Percentiles rank a stretch among this genome's conserved stretches.
Conservation (phyloP, 768 basidiomycete species). For the Lentinula edodes region DNA sequence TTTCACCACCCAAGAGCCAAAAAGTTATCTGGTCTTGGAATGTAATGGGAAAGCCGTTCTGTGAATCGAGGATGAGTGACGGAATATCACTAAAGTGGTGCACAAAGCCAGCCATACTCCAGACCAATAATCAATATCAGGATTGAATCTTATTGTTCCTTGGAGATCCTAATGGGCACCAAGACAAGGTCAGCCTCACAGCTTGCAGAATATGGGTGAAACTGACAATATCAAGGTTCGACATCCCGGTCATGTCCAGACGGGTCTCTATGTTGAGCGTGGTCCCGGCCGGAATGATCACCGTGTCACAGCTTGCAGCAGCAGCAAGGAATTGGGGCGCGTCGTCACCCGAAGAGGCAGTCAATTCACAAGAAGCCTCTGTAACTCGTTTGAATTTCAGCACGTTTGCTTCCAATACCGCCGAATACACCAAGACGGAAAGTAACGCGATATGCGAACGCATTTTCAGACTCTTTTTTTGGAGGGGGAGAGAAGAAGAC, state of each 20-base stretch:
- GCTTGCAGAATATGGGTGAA: neutral
- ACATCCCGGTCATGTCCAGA: constrained; percentile 48
- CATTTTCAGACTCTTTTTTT: neutral
- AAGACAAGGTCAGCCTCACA: neutral
- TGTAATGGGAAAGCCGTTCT: constrained; percentile 4
- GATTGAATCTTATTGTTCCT: constrained; percentile 46
- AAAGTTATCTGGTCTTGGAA: constrained; percentile 4
- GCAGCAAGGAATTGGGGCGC: constrained; percentile 42
- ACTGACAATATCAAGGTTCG: constrained; percentile 44
- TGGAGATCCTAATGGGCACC: constrained; percentile 31
- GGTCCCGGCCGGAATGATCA: constrained; percentile 37
- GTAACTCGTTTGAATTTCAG: neutral
- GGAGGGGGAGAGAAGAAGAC: neutral
- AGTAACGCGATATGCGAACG: neutral
- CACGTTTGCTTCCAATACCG: neutral
- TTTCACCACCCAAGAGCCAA: constrained; percentile 7
- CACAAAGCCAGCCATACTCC: constrained; percentile 23
- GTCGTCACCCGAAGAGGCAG: constrained; percentile 44
- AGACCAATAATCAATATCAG: constrained; percentile 49
- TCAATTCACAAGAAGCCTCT: constrained; percentile 30
- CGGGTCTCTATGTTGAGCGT: constrained; percentile 47
- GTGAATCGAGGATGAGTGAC: no score
- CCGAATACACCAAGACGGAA: neutral
- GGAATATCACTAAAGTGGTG: neutral
- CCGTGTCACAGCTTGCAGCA: constrained; percentile 32